Percentiles rank a stretch among this genome's conserved stretches.
Evolutionary conservation across 2,329 filamentous ascomycete species (phyloP).

Genomic region (Colletotrichum viniferum): DNA sequence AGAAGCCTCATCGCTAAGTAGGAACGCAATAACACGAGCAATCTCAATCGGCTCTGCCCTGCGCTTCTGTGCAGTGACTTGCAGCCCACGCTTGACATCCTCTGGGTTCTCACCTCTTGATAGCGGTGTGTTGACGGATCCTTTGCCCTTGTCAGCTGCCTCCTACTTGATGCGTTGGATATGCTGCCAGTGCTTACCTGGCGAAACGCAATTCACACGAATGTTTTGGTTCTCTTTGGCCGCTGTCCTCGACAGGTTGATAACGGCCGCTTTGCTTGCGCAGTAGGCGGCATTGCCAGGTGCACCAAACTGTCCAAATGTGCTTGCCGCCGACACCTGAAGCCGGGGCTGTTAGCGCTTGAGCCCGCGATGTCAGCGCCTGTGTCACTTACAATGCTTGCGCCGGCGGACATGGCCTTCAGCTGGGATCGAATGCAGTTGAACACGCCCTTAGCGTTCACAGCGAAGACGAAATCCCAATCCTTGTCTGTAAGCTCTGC

Average conservation of each 20-base stretch:
- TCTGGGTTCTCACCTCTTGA: background rate
- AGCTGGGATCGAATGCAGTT: constrained; percentile 55
- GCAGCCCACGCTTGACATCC: background rate
- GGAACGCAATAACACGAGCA: constrained; percentile 28
- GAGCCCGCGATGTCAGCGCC: constrained; percentile 29
- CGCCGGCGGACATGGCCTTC: constrained; percentile 39
- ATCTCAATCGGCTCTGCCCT: constrained; percentile 27
- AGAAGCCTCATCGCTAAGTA: constrained; percentile 29
- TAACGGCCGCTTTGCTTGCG: constrained; percentile 33
- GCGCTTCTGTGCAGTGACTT: constrained; percentile 25
- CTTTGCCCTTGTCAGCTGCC: background rate
- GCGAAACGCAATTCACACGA: constrained; percentile 28
- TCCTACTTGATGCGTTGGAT: background rate
- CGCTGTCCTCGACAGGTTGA: constrained; percentile 32
- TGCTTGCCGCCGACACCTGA: constrained; percentile 39
- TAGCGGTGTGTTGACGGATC: constrained; percentile 3
- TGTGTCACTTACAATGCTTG: constrained; percentile 54
- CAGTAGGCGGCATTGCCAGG: constrained; percentile 31
- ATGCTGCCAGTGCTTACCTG: constrained; percentile 21
- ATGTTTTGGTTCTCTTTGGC: constrained; percentile 30
- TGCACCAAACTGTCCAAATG: constrained; percentile 41
- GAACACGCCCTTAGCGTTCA: constrained; percentile 53
- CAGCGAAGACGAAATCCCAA: constrained; percentile 45
- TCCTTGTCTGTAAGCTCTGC: constrained; percentile 38
- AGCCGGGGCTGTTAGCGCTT: background rate